Evolutionary conservation across 139 green algal genomes (phyloP), one percentile per base, ranked within the genome.

Genomic region (Chlamydomonas sphaeroides): DNA sequence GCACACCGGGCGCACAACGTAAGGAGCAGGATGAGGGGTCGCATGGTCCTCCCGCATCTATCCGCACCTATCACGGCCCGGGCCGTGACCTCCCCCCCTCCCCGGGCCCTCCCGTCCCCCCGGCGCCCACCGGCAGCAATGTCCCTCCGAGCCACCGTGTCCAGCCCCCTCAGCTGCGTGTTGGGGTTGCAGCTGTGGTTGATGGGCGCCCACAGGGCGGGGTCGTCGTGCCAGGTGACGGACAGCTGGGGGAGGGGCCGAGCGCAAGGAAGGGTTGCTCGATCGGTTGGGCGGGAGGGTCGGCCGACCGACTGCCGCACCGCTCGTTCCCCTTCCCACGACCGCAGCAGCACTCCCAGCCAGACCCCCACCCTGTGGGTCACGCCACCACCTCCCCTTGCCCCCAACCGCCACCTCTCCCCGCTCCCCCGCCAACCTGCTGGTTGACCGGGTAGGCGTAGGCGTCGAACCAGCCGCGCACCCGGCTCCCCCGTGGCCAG

Each of bases 151-250:
- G 84, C 84, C 73, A 88, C 76, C 21, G 75, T 41, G 69, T 88
- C 61, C 42, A 88, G 53, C 6, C 77, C 84, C 45, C 53, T 18
- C 35, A 85, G 68, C 84, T 76, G 84, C 21, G 45, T 59, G 59
- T 84, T 88, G 35, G 84, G 84, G 62, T 88, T 77, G 51, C 84
- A 88, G 38, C 38, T 71, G 76, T 88, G 84, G 56, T 88, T 83
- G 26, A 88, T 33, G 7, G 84, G 84, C 36, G 65, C 26, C 76
- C 77, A 88, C 5, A 59, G 48, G 30, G 78, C 38, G n/a, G 84
- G 84, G 73, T 88, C 77, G 23, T 82, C 62, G 26, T 59, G 59
- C 76, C 84, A 83, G 11, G 77, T 88, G 26, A 88, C 61, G 35
- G 56, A 88, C 21, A 82, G 32, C 76, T 85, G 73, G 28, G 25